Evolutionary conservation across 2,329 filamentous ascomycete genomes (phyloP), one percentile per base, ranked within the genome.

Genomic region (Diaporthe sp.): DNA sequence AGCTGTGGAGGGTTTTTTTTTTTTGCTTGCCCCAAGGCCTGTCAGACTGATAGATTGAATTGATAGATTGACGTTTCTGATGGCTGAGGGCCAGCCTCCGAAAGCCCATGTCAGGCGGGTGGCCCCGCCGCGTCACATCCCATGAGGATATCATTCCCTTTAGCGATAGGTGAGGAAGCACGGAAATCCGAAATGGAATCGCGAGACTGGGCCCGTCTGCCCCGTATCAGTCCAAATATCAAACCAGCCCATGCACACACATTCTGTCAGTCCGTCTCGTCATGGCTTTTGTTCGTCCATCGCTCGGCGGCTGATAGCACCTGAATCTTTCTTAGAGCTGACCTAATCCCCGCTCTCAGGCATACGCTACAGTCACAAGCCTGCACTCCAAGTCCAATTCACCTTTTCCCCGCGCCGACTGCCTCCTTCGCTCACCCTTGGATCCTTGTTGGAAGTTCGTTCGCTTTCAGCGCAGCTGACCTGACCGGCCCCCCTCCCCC

Each of bases 121-220:
- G 46, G 49, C 49, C 65, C 65, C 65, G 65, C 65, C 51, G 65
- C 65, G 65, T 69, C 65, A 69, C 65, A 69, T 69, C 34, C 46
- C 65, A 55, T n/a, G 49, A 55, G 65, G 46, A 69, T 31, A 69
- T 39, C 46, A 25, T 69, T 34, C n/a, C 65, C 17, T 69, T 69
- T 55, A 69, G 65, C 49, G 65, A 69, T 69, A 69, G 65, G 65
- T 55, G 65, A 69, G 34, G 49, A 69, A 42, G 65, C 65, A 69
- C n/a, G 28, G 44, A 28, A 68, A 39, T 39, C 46, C 46, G 65
- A 53, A 37, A 19, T 68, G 46, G 46, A 39, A 53, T 68, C 31
- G 31, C 46, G 49, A 68, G 31, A 12, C 46, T 51, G 46, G 65
- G 34, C n/a, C 65, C 65, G 65, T 17, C 65, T 51, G 44, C 31